Evolutionary conservation across 176 grass and related monocot species (phyloP).

Genomic region (Juncus effusus): DNA sequence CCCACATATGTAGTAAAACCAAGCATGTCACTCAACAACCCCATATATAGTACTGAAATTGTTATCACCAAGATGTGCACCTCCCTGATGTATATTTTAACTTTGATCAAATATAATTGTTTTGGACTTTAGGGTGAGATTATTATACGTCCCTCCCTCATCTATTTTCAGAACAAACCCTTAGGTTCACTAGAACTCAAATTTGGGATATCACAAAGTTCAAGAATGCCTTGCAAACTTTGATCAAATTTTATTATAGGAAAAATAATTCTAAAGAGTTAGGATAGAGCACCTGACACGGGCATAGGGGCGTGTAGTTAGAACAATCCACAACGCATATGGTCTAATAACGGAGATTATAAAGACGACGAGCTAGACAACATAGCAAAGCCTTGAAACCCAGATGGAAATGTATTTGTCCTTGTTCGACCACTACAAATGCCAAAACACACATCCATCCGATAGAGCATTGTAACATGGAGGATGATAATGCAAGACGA

Average conservation of each 20-base stretch:
- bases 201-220: no score
- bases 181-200: no score
- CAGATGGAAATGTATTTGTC: background rate
- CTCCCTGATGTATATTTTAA: slow-evolving; percentile 1
- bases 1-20: background rate
- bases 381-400: background rate
- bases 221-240: background rate
- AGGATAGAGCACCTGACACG: slow-evolving; percentile 2
- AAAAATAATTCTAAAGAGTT: background rate
- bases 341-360: slow-evolving; percentile 16
- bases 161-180: no score
- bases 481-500: slow-evolving; percentile 27
- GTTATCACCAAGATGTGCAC: slow-evolving; percentile 23
- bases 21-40: slow-evolving; percentile 1
- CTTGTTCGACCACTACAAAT: background rate
- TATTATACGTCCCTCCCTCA: background rate
- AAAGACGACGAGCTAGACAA: background rate
- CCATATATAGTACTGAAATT: background rate
- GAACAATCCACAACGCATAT: slow-evolving; percentile 21
- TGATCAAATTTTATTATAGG: background rate
- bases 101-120: no score
- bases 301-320: background rate
- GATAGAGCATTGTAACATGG: slow-evolving; percentile 12
- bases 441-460: background rate
- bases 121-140: no score